A percentile compares a stretch with the other conserved stretches of the same genome.
These are phyloP conservation scores for Cryphonectria radicalis DNA, from an alignment of 2,329 filamentous ascomycete species.

Conservation along the genomic window DNA sequence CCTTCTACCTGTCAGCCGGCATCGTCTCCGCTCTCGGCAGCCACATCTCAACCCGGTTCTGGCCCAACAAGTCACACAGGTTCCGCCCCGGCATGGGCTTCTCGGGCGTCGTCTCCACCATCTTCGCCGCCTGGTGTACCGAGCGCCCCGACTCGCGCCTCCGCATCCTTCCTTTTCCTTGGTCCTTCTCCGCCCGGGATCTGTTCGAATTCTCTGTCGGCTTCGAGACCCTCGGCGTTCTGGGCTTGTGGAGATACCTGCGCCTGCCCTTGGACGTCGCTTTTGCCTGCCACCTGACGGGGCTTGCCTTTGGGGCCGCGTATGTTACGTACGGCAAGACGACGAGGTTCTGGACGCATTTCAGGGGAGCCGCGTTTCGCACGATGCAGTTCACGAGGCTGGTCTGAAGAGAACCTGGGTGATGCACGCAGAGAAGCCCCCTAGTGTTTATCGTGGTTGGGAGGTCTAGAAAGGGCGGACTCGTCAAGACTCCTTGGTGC, in stretches of 20 bases:
- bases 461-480: not conserved
- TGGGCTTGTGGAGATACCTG: constrained; percentile 31
- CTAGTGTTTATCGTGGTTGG: not conserved
- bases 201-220: constrained; percentile 28
- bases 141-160: constrained; percentile 30
- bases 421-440: not conserved
- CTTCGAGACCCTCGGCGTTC: constrained; percentile 34
- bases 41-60: constrained; percentile 31
- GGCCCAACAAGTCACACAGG: constrained; percentile 29
- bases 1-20: constrained; percentile 36
- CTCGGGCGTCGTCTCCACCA: constrained; percentile 34
- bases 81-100: constrained; percentile 32
- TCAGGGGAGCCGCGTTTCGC: constrained; percentile 30
- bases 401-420: constrained; percentile 6
- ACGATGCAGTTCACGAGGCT: constrained; percentile 18
- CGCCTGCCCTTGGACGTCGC: constrained; percentile 28
- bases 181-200: constrained; percentile 31
- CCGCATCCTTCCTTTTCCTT: constrained; percentile 32
- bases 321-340: constrained; percentile 33
- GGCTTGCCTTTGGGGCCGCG: constrained; percentile 32
- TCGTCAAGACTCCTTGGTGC: not conserved
- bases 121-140: constrained; percentile 33
- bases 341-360: constrained; percentile 30
- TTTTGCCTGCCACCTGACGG: constrained; percentile 32
- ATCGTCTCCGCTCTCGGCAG: constrained; percentile 31